Percentiles rank a stretch among this genome's conserved stretches.
These are phyloP conservation scores for Leishmania tropica DNA, from an alignment of 208 protist genomes.

Conservation along the genomic window DNA sequence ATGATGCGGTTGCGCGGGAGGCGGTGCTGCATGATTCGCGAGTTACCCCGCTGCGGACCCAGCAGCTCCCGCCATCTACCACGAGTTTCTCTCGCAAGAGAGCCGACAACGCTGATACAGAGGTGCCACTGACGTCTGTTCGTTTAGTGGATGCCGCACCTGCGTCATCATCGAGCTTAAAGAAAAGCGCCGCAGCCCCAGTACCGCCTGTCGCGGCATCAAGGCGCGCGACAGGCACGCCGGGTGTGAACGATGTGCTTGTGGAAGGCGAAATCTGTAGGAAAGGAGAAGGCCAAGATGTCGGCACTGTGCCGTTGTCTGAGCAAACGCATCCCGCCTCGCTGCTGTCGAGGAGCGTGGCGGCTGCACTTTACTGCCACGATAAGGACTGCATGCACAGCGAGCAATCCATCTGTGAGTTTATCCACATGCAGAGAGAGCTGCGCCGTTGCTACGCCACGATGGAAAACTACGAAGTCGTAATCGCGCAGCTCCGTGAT, in stretches of 20 bases:
- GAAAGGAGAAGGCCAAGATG: neutral
- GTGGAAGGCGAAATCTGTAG: neutral
- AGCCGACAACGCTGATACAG: neutral
- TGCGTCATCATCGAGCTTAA: neutral
- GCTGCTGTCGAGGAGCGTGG: neutral
- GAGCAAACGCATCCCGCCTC: neutral
- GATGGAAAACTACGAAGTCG: conserved; percentile 39
- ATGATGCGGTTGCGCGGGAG: neutral
- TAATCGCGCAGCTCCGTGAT: conserved; percentile 26
- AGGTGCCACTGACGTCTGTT: conserved; percentile 3
- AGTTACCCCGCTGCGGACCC: neutral
- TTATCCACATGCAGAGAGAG: conserved; percentile 61
- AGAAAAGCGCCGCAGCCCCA: neutral
- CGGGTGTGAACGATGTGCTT: neutral
- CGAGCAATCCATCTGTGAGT: conserved; percentile 72
- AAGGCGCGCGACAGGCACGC: neutral
- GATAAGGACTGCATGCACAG: conserved; percentile 65
- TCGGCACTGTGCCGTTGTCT: neutral
- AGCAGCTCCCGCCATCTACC: neutral
- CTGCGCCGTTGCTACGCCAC: conserved; percentile 52
- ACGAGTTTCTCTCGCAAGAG: neutral
- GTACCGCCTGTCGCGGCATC: neutral
- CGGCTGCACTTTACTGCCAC: conserved; percentile 13
- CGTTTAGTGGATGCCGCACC: neutral
- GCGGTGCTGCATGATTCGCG: neutral